Evolutionary conservation across 441 rosid species (phyloP), one percentile per base, ranked within the genome.

Genomic region (Erysimum cheiri): DNA sequence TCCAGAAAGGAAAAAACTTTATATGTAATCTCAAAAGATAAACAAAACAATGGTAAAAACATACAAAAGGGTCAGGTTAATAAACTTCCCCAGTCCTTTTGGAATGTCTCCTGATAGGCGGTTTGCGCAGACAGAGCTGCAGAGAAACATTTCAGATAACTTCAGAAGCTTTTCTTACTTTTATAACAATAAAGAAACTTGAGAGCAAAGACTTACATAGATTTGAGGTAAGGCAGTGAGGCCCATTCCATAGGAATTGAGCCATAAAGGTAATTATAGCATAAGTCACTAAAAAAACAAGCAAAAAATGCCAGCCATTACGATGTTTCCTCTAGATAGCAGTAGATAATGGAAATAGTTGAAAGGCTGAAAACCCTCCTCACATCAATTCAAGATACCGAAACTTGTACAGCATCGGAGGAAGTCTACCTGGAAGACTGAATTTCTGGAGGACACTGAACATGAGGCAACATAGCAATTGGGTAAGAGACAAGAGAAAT

Each of bases 211-310:
- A 65, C 78, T 82, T 74, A 84, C 90, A 86, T 79, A 26, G 26
- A 79, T 35, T 65, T 82, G 13, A 86, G 78, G 74, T 55, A 22
- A 37, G 69, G 76, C 67, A 79, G 35, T 2, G 87, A 79, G 22
- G 82, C 74, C 93, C 89, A 90, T 77, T 88, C 83, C 12, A 14
- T 73, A 19, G 96, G 92, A 54, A 90, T 81, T 37, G 86, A 63
- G 39, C 96, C 96, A 77, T 12, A 64, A 9, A 88, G 83, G 65
- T 69, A 82, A 77, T 90, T 88, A 80, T 62, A 80, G 60, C 83
- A 80, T 49, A 88, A 78, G 78, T 88, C 88, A 68, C 96, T 88
- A 78, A 74, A 76, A 46, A 67, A 70, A 24, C 64, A 56, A 17
- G 43, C 3, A 47, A 13, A 40, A 13, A 14, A 24, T 15, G 40